Conservation (phyloP, 257 asterid genomes). For the Buddleja alternifolia region DNA sequence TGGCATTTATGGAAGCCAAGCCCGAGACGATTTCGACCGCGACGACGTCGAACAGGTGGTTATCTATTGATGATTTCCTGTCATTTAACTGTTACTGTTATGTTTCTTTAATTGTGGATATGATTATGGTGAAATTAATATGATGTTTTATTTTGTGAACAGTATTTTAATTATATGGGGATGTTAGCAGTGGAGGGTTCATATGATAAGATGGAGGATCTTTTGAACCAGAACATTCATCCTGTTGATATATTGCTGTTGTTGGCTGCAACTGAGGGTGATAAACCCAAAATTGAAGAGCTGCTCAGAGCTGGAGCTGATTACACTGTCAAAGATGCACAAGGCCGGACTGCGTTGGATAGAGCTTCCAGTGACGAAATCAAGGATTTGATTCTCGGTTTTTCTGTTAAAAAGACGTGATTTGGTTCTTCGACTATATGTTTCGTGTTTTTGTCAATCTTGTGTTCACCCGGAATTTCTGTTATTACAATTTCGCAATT, state of each 20-base stretch:
- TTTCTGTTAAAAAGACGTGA: slow-evolving; percentile 73
- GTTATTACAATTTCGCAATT: background rate
- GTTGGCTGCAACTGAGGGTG: slow-evolving; percentile 89
- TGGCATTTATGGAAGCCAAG: slow-evolving; percentile 90
- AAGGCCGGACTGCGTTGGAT: slow-evolving; percentile 86
- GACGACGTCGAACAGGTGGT: slow-evolving; percentile 97
- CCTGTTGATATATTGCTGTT: slow-evolving; percentile 85
- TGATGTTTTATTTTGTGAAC: slow-evolving; percentile 14
- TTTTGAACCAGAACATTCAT: slow-evolving; percentile 79
- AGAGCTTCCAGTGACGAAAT: slow-evolving; percentile 72
- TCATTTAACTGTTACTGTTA: too few relatives aligned
- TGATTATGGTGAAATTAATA: too few relatives aligned
- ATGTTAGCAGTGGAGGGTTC: slow-evolving; percentile 98
- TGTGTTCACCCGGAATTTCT: background rate
- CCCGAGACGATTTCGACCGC: slow-evolving; percentile 88
- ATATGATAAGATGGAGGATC: slow-evolving; percentile 90
- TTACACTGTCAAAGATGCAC: slow-evolving; percentile 69
- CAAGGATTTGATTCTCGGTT: slow-evolving; percentile 62
- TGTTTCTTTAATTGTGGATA: too few relatives aligned
- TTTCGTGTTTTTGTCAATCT: background rate
- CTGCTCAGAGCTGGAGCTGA: slow-evolving; percentile 87
- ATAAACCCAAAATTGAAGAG: slow-evolving; percentile 87
- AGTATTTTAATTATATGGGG: slow-evolving; percentile 99
- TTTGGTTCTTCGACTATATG: background rate
- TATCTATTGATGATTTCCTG: background rate